Evolutionary conservation across 1,284 basidiomycete genomes (phyloP).

Genomic region (Wolfiporia cocos): DNA sequence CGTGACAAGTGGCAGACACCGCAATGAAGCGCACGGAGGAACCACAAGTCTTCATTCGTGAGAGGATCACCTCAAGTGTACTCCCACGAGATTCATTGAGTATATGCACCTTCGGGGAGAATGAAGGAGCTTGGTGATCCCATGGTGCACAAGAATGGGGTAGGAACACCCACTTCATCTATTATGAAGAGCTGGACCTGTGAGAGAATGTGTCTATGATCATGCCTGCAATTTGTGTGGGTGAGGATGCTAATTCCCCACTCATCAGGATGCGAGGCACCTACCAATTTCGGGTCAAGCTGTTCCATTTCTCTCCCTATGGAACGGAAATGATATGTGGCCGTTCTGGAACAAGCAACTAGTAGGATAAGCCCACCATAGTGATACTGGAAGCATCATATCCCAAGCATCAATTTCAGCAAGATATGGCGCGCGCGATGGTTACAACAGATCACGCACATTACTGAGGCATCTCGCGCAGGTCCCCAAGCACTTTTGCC

Average conservation of each 20-base stretch:
- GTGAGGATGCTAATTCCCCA: too few species aligned
- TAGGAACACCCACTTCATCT: slow-evolving; percentile 74
- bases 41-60: slow-evolving; percentile 84
- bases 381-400: slow-evolving; percentile 48
- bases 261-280: too few species aligned
- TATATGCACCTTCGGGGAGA: slow-evolving; percentile 78
- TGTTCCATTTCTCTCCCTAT: slow-evolving; percentile 94
- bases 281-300: slow-evolving; percentile 79
- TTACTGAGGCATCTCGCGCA: slow-evolving; percentile 67
- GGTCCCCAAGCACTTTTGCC: slow-evolving; percentile 65
- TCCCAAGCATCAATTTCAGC: background rate
- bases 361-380: too few species aligned
- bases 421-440: background rate
- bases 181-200: slow-evolving; percentile 78
- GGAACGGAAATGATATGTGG: too few species aligned
- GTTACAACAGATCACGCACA: too few species aligned
- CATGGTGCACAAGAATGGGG: too few species aligned
- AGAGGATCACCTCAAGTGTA: slow-evolving; percentile 88
- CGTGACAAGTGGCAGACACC: slow-evolving; percentile 87
- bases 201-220: slow-evolving; percentile 59
- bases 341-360: too few species aligned
- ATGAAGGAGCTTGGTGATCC: too few species aligned
- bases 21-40: slow-evolving; percentile 75
- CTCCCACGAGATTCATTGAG: slow-evolving; percentile 87
- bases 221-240: slow-evolving; percentile 50